Percentiles rank a stretch among this genome's conserved stretches.
These are phyloP conservation scores for Yamadazyma triangularis DNA, from an alignment of 1,139 yeast genomes.

Conservation along the genomic window DNA sequence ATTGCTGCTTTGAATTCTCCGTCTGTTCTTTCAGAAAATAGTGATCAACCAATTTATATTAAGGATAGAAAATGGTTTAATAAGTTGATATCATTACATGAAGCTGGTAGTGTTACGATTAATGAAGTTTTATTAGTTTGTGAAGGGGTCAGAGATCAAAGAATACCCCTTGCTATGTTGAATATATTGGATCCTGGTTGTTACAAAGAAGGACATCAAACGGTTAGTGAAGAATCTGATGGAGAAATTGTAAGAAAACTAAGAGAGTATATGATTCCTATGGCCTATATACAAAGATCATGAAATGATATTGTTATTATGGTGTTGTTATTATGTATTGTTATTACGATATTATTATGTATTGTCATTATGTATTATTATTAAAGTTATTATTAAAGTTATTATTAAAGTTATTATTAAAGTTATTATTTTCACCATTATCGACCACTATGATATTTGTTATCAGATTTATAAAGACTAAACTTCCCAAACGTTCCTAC, in stretches of 20 bases:
- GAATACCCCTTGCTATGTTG: constrained; percentile 36
- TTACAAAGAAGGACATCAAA: constrained; percentile 15
- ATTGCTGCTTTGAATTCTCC: constrained; percentile 35
- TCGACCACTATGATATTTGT: not conserved
- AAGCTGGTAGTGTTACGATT: constrained; percentile 23
- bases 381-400: too few species aligned
- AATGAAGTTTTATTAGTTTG: constrained; percentile 33
- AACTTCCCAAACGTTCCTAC: too few species aligned
- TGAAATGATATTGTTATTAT: not conserved
- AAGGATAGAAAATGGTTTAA: constrained; percentile 42
- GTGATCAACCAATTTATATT: constrained; percentile 20
- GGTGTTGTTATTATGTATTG: too few species aligned
- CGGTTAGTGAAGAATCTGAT: constrained; percentile 19
- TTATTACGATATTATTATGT: too few species aligned
- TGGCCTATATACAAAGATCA: constrained; percentile 17
- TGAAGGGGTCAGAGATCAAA: constrained; percentile 39
- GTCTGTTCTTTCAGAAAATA: constrained; percentile 20
- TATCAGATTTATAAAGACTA: not conserved
- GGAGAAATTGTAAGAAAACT: constrained; percentile 32
- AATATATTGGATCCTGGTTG: constrained; percentile 35
- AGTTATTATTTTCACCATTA: too few species aligned
- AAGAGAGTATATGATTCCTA: constrained; percentile 35
- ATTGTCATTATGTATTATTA: not conserved
- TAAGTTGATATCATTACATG: constrained; percentile 28
- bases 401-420: too few species aligned